These are phyloP conservation scores for Agrocybe pediades DNA, from an alignment of 768 basidiomycete genomes.

Conservation along the genomic window DNA sequence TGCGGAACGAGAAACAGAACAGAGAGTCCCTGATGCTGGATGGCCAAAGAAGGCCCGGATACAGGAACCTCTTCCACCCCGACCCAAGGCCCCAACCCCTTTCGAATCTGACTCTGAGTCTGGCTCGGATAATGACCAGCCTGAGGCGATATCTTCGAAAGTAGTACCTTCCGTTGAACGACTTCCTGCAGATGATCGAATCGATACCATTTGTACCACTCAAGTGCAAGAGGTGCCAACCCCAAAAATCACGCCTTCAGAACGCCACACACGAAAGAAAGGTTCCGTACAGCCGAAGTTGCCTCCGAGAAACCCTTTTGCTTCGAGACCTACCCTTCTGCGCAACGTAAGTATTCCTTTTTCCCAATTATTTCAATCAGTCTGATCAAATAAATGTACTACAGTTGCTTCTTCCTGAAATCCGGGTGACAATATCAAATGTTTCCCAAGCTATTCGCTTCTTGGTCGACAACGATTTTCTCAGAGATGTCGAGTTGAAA, in stretches of 20 bases:
- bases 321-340: conserved; percentile 67
- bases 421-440: conserved; percentile 86
- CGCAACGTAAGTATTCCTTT: conserved; percentile 61
- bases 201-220: neutral
- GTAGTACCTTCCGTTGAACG: conserved; percentile 1
- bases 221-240: neutral
- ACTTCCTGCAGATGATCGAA: neutral
- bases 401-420: conserved; percentile 83
- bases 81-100: neutral
- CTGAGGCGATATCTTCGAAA: conserved; percentile 65
- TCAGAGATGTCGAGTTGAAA: conserved; percentile 75
- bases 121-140: conserved; percentile 40
- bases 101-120: conserved; percentile 10
- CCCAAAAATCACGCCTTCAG: conserved; percentile 9
- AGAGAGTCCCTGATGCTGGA: conserved; percentile 10
- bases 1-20: neutral
- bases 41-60: conserved; percentile 5
- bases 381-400: conserved; percentile 4
- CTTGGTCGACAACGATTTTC: conserved; percentile 86
- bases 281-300: conserved; percentile 37
- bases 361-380: neutral
- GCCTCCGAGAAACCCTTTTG: conserved; percentile 64
- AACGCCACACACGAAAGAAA: conserved; percentile 23
- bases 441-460: conserved; percentile 92
- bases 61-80: neutral